Conservation (phyloP, 805 yeast species). For the Saturnispora zaruensis region DNA sequence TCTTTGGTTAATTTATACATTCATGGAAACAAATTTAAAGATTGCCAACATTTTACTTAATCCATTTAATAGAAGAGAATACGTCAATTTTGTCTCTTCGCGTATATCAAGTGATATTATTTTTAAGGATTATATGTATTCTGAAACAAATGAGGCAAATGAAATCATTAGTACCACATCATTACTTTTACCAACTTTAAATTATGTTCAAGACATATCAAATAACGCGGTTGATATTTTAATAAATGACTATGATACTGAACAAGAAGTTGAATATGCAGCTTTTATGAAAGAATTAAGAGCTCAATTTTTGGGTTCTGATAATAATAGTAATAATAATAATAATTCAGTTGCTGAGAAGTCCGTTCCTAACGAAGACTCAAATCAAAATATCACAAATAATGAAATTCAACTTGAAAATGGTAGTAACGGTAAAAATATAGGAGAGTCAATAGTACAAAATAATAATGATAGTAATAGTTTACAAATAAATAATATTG, state of each 20-base stretch:
- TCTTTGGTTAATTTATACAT: slow-evolving; percentile 76
- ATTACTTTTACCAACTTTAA: slow-evolving; percentile 18
- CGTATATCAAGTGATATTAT: slow-evolving; percentile 1
- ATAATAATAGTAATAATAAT: no score
- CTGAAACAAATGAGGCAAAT: slow-evolving; percentile 12
- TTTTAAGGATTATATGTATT: slow-evolving; percentile 4
- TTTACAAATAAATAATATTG: background rate
- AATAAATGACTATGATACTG: slow-evolving; percentile 38
- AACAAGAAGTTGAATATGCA: slow-evolving; percentile 40
- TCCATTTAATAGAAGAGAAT: slow-evolving; percentile 24
- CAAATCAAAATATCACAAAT: background rate
- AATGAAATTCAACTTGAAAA: background rate
- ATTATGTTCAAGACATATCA: background rate
- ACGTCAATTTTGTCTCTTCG: background rate
- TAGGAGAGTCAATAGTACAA: background rate
- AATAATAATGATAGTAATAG: background rate
- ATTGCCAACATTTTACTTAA: slow-evolving; percentile 33
- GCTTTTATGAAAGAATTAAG: slow-evolving; percentile 40
- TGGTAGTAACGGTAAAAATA: background rate
- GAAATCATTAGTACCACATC: slow-evolving; percentile 21
- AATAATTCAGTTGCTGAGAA: background rate
- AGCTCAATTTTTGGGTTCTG: background rate
- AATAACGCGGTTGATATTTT: slow-evolving; percentile 7
- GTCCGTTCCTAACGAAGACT: background rate
- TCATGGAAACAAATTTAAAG: slow-evolving; percentile 62